Evolutionary conservation across 345 rosid genomes (phyloP), one percentile per base, ranked within the genome.

Genomic region (Mallotus nudiflorus): DNA sequence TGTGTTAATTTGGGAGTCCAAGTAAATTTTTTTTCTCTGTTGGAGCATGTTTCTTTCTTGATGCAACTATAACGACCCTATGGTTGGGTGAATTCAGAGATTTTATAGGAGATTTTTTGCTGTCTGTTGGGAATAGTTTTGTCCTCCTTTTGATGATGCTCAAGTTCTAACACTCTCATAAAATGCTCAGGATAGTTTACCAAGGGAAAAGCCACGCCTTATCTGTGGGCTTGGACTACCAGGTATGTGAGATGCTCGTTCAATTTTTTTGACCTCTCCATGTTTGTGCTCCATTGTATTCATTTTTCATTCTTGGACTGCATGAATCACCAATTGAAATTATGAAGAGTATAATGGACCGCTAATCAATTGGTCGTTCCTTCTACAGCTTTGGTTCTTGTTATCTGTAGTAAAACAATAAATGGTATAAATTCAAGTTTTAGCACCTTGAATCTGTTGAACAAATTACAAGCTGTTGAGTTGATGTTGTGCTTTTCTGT

Each of bases 221-320:
- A 71, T 85, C 35, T 82, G 78, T 40, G 96, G 96, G 45, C 89
- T 90, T 73, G 91, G 83, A 68, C 77, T 86, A 22, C 93, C 91
- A 78, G 91, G 96, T 86, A 82, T 59, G 44, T 51, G 52, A 20
- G 25, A 51, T 19, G 27, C n/a, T 57, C 39, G 49, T 50, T 72
- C 25, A 22, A n/a, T 62, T 31, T 45, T 55, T 29, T 65, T 37
- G 49, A 25, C 18, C 5, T n/a, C 39, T n/a, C 25, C 33, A 24
- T 61, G 31, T n/a, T n/a, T n/a, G 56, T 19, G 18, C 13, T 29
- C 24, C 3, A 22, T 42, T 42, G 20, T 15, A 27, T 19, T 42
- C n/a, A 40, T 9, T 44, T 25, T 18, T 16, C n/a, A n/a, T n/a
- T n/a, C n/a, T 18, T 39, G n/a, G 25, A 65, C 24, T n/a, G 24